phyloP scores from a whole-genome alignment of 192 early-diverging fungal species.

The Podila epigama region DNA sequence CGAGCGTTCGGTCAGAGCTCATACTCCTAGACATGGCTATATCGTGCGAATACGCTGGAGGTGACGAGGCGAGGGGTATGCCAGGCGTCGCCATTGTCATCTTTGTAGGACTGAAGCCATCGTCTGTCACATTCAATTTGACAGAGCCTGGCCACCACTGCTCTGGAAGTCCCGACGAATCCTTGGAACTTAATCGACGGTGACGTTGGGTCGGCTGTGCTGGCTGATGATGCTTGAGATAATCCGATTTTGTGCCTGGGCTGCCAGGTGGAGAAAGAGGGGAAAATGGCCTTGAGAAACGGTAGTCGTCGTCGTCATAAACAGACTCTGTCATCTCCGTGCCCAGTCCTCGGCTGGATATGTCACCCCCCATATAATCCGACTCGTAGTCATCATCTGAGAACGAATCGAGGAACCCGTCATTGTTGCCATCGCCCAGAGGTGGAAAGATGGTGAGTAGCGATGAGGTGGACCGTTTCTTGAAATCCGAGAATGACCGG shows the following conservation, averaged over 20 bases:
- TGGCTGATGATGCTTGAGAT: background rate
- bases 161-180: constrained; percentile 9
- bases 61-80: background rate
- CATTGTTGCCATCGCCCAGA: constrained; percentile 43
- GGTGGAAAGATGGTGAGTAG: constrained; percentile 37
- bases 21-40: constrained; percentile 11
- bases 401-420: constrained; percentile 34
- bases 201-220: too few relatives aligned
- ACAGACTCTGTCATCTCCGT: constrained; percentile 17
- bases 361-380: constrained; percentile 13
- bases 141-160: constrained; percentile 47
- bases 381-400: constrained; percentile 37
- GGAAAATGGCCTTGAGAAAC: constrained; percentile 4
- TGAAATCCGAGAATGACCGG: constrained; percentile 28
- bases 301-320: constrained; percentile 8
- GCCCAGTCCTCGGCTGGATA: too few relatives aligned
- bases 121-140: constrained; percentile 12
- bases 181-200: constrained; percentile 29
- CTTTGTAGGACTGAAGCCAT: constrained; percentile 16
- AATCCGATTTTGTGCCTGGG: constrained; percentile 3
- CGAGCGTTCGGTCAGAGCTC: constrained; percentile 14
- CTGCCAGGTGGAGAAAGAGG: constrained; percentile 25
- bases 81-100: background rate
- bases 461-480: constrained; percentile 14
- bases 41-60: background rate